A percentile compares a stretch with the other conserved stretches of the same genome.
These are phyloP conservation scores for Lipomyces yamadae DNA, from an alignment of 805 yeast species.

Conservation along the genomic window DNA sequence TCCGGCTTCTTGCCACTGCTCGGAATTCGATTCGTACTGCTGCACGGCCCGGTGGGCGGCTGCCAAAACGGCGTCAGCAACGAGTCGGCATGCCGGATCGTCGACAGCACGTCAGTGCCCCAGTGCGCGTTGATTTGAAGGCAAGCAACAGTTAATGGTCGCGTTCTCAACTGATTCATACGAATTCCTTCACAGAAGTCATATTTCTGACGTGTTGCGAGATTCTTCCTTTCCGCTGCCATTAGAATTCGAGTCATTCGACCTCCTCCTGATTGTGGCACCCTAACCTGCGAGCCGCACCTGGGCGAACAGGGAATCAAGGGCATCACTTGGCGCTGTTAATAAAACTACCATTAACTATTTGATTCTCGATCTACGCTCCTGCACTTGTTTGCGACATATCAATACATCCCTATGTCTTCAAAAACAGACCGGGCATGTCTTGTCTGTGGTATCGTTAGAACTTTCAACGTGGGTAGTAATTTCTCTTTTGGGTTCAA, in stretches of 20 bases:
- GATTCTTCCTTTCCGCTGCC: background rate
- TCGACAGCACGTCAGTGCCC: slow-evolving; percentile 23
- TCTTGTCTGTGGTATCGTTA: slow-evolving; percentile 94
- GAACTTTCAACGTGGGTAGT: slow-evolving; percentile 64
- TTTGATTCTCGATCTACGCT: background rate
- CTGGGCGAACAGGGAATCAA: no score
- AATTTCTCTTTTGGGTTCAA: background rate
- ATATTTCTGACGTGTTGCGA: background rate
- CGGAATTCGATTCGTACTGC: background rate
- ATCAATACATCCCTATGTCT: slow-evolving; percentile 4
- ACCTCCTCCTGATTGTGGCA: no score
- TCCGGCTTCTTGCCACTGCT: slow-evolving; percentile 47
- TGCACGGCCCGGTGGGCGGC: background rate
- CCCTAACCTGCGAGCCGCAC: no score
- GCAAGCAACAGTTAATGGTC: slow-evolving; percentile 24
- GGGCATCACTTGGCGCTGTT: no score
- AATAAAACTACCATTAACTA: background rate
- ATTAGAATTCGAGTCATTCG: no score
- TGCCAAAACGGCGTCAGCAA: slow-evolving; percentile 6
- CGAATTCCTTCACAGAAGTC: no score
- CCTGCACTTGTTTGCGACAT: background rate
- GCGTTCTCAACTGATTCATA: background rate
- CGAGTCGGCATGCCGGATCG: slow-evolving; percentile 27
- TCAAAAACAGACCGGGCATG: slow-evolving; percentile 83
- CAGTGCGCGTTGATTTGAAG: slow-evolving; percentile 31